Percentiles rank a stretch among this genome's conserved stretches.
Conservation (phyloP, 345 rosid genomes). For the Cardamine resedifolia region DNA sequence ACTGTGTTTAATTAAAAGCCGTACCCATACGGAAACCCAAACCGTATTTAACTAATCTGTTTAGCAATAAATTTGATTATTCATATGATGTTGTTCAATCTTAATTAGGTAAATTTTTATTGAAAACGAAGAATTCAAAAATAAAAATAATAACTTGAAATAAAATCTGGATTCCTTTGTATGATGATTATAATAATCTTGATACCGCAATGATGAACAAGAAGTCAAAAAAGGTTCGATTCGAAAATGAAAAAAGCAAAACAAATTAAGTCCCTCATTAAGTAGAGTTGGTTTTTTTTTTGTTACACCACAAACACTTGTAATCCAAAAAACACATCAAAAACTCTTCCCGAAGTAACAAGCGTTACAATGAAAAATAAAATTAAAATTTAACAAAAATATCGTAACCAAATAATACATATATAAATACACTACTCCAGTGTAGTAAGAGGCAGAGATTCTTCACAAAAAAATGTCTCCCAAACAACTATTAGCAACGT, state of each 20-base stretch:
- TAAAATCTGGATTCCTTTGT: neutral
- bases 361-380: conserved; percentile 28
- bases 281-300: conserved; percentile 19
- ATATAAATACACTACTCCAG: neutral
- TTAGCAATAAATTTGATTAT: neutral
- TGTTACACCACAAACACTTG: conserved; percentile 12
- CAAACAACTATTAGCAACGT: neutral
- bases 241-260: conserved; percentile 11
- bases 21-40: neutral
- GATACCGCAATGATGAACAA: conserved; percentile 8
- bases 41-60: neutral
- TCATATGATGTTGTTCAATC: too few species aligned
- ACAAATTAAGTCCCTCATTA: conserved; percentile 17
- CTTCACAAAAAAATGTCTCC: conserved; percentile 26
- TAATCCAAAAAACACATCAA: conserved; percentile 5
- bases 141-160: neutral
- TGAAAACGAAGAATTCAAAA: neutral
- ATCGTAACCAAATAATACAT: neutral
- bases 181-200: neutral
- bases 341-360: conserved; percentile 3
- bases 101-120: neutral
- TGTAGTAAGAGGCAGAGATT: conserved; percentile 1
- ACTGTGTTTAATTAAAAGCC: neutral
- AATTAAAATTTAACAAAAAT: neutral
- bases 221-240: conserved; percentile 28